Evolutionary conservation across 805 yeast species (phyloP).

Genomic region (Debaryomyces castellii): DNA sequence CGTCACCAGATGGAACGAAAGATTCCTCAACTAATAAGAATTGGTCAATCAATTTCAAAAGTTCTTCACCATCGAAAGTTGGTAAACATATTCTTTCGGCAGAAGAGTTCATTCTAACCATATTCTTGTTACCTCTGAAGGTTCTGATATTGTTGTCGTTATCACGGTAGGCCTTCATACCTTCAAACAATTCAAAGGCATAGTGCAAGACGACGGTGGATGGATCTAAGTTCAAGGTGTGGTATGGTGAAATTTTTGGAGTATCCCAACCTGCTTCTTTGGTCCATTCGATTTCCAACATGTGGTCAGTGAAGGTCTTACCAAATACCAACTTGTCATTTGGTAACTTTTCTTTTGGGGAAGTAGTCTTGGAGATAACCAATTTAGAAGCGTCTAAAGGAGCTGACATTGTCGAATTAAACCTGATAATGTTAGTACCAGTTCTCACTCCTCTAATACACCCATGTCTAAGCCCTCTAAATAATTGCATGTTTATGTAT

Average conservation of each 20-base stretch:
- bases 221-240: constrained; percentile 75
- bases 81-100: constrained; percentile 91
- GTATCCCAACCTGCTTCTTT: constrained; percentile 75
- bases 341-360: constrained; percentile 35
- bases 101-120: constrained; percentile 86
- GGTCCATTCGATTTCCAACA: constrained; percentile 85
- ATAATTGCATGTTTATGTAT: not conserved
- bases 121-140: constrained; percentile 90
- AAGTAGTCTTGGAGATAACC: constrained; percentile 34
- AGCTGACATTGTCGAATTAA: constrained; percentile 13
- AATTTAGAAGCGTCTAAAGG: constrained; percentile 40
- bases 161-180: constrained; percentile 86
- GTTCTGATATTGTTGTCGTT: constrained; percentile 64
- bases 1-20: constrained; percentile 81
- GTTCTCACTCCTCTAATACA: not conserved
- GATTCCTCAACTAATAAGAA: constrained; percentile 71
- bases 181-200: constrained; percentile 93
- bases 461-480: not conserved
- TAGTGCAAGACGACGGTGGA: constrained; percentile 90
- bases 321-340: constrained; percentile 44
- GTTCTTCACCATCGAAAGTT: constrained; percentile 74
- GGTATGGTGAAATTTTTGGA: constrained; percentile 89
- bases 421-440: constrained; percentile 3
- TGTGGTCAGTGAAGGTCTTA: constrained; percentile 76
- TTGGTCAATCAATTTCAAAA: constrained; percentile 72